Conservation (phyloP, 2,329 filamentous ascomycete genomes). For the Aureobasidium namibiae region DNA sequence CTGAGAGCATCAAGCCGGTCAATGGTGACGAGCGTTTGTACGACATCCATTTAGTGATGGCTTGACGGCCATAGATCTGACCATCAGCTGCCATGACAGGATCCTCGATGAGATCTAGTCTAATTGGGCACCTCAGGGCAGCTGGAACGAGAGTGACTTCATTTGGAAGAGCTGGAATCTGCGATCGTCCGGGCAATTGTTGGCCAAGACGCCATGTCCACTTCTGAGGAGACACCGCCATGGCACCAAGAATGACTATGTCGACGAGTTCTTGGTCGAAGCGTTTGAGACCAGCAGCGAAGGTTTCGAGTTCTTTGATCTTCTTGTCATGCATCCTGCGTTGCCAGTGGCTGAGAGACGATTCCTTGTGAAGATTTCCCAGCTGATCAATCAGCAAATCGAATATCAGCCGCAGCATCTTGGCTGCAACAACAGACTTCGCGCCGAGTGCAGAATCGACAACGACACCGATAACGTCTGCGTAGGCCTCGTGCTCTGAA, state of each 20-base stretch:
- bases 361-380: not conserved
- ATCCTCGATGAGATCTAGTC: slow-evolving; percentile 26
- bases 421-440: slow-evolving; percentile 15
- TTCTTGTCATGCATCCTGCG: not conserved
- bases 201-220: slow-evolving; percentile 24
- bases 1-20: slow-evolving; percentile 22
- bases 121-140: slow-evolving; percentile 27
- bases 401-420: slow-evolving; percentile 17
- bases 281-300: slow-evolving; percentile 16
- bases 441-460: slow-evolving; percentile 10
- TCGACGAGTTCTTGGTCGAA: slow-evolving; percentile 21
- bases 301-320: slow-evolving; percentile 1
- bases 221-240: slow-evolving; percentile 13
- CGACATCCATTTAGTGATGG: slow-evolving; percentile 29
- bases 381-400: slow-evolving; percentile 14
- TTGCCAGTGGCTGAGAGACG: not conserved
- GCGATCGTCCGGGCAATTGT: slow-evolving; percentile 16
- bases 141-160: slow-evolving; percentile 18
- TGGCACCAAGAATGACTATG: slow-evolving; percentile 22
- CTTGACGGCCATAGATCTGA: slow-evolving; percentile 27
- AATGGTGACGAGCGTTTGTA: slow-evolving; percentile 25
- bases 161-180: slow-evolving; percentile 16
- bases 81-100: slow-evolving; percentile 27
- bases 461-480: slow-evolving; percentile 24
- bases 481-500: slow-evolving; percentile 20